A percentile compares a stretch with the other conserved stretches of the same genome.
These are phyloP conservation scores for Lachancea kluyveri DNA, from an alignment of 805 yeast genomes.

Conservation along the genomic window DNA sequence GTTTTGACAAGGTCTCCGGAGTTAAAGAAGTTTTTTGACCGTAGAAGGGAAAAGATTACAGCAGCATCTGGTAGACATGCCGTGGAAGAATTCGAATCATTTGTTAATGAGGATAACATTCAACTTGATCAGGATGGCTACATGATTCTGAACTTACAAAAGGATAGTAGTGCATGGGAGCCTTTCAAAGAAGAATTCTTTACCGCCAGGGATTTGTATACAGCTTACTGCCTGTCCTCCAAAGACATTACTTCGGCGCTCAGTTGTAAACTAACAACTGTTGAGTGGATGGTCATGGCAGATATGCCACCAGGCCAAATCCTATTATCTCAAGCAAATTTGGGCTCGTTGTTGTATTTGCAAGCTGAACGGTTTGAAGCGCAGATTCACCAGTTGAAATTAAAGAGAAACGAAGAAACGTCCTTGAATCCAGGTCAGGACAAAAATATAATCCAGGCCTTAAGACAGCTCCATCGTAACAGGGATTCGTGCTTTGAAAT, in stretches of 20 bases:
- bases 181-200: conserved; percentile 75
- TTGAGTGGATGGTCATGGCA: conserved; percentile 68
- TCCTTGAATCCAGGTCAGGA: conserved; percentile 17
- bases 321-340: conserved; percentile 57
- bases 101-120: conserved; percentile 24
- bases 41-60: conserved; percentile 21
- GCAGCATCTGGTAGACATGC: conserved; percentile 13
- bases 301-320: conserved; percentile 61
- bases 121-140: conserved; percentile 27
- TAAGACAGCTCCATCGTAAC: conserved; percentile 22
- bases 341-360: conserved; percentile 63
- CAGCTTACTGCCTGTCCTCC: conserved; percentile 61
- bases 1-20: conserved; percentile 40
- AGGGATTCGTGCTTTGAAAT: conserved; percentile 27
- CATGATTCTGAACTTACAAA: conserved; percentile 29
- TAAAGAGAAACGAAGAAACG: conserved; percentile 20
- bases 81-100: conserved; percentile 21
- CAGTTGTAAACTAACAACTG: conserved; percentile 53
- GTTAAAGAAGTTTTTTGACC: conserved; percentile 28
- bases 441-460: conserved; percentile 18
- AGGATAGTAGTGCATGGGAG: conserved; percentile 53
- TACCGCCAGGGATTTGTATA: conserved; percentile 67
- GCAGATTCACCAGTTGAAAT: conserved; percentile 32
- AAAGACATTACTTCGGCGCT: conserved; percentile 64
- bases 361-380: conserved; percentile 60